Base-by-base conservation (phyloP, 2,329 filamentous ascomycete genomes). In the Sarocladium oryzae region DNA sequence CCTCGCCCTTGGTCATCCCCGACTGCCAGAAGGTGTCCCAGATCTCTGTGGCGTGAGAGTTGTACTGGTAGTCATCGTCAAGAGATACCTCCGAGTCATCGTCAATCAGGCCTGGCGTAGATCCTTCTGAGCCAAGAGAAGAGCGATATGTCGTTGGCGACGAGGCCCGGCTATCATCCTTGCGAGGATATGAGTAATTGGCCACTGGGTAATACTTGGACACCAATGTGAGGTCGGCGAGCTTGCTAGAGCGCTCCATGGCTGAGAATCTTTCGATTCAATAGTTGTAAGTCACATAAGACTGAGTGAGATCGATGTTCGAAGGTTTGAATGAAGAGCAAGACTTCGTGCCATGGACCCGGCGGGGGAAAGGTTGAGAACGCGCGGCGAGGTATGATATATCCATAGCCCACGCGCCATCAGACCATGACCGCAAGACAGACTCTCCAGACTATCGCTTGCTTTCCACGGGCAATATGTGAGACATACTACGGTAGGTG, bases 11-110 rank as follows among this genome's bases (percentile, higher is more conserved):
- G 38, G n/a, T 30, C 8, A 35, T 33, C 9, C 24, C 56, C 1
- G 54, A 58, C 35, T 59, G 57, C 75, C 74, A 78, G 58, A 78
- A 80, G 50, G 65, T 73, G 57, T 79, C 73, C 76, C 76, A 80
- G 2, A 77, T 60, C 56, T 75, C 70, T 23, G 68, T 61, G 4
- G 68, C 66, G 28, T 74, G 68, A 18, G 68, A 70, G 54, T 49
- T 36, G 46, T 76, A 73, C 53, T 75, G 70, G 52, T 71, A 70
- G 56, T 79, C 75, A 18, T 79, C 76, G 18, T 80, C 76, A 28
- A 66, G 56, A 5, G 76, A 79, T 16, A 64, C 60, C 49, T 79
- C 77, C 4, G 75, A 78, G 56, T 77, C 75, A 57, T 78, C 73
- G 55, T 79, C 75, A 15, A 76, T 69, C 60, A 79, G 68, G 24